Base-by-base conservation (phyloP, 202 grass and related monocot species). In the Saccharum hybrid region DNA sequence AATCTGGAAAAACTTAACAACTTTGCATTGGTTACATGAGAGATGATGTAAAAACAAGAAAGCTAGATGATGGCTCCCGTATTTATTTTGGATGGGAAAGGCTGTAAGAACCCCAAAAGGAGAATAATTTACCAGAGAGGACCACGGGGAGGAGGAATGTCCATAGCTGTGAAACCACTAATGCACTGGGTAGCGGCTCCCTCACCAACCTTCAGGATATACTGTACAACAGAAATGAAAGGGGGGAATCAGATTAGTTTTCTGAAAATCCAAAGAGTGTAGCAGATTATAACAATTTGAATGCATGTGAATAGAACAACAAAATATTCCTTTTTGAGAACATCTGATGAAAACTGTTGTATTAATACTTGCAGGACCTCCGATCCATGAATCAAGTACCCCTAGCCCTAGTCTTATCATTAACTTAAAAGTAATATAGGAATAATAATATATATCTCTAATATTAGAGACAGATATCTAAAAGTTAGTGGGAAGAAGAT, bases 121-220 rank as follows among this genome's bases (percentile, higher is more conserved):
- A 65, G 60, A n/a, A 38, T 74, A 86, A 57, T 66, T 75, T 93
- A 98, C 92, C 96, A 95, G 40, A 98, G 81, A 49, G 93, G 96
- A 2, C 96, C 96, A 68, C 84, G 89, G 71, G 96, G 85, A 82
- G 78, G 89, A 62, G 92, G 84, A 63, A 95, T 59, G 74, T 95
- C 91, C 60, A 95, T 85, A 70, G 93, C 93, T 64, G 89, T 86
- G 73, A 98, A 94, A 80, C 91, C 96, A 38, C 93, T 98, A 49
- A 98, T 93, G 79, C 96, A 98, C 66, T 96, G 89, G 15, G 72
- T 63, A 72, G 79, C 57, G 74, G 22, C 15, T 34, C 89, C 92
- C 28, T 85, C 83, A 3, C 81, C 71, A n/a, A 93, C 72, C 79
- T 92, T 90, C 66, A 95, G 79, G 38, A 93, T 85, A 34, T 98